Evolutionary conservation across 495 filamentous ascomycete genomes (phyloP).

Genomic region (Thozetella sp.): DNA sequence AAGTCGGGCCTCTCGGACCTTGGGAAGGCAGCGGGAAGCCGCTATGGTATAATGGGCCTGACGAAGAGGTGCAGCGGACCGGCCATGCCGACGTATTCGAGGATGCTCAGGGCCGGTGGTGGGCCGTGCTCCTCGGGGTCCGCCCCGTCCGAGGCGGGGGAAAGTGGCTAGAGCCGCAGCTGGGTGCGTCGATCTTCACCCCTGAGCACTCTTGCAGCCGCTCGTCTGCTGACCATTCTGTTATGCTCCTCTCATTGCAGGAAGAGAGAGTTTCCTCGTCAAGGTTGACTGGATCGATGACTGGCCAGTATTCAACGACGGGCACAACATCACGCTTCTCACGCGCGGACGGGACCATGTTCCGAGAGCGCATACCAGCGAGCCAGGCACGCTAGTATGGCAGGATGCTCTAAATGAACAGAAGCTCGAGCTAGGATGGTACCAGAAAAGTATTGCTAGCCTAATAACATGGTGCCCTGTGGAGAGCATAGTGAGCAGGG

Average conservation of each 20-base stretch:
- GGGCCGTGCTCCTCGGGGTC: constrained; percentile 42
- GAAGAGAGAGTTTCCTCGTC: constrained; percentile 48
- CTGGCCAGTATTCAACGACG: constrained; percentile 49
- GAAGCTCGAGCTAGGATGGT: constrained; percentile 36
- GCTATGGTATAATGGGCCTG: constrained; percentile 30
- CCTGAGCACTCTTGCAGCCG: background rate
- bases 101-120: constrained; percentile 33
- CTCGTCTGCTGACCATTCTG: background rate
- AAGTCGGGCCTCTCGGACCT: constrained; percentile 29
- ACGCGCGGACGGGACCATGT: constrained; percentile 30
- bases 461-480: too few relatives aligned
- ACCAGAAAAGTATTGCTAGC: constrained; percentile 45
- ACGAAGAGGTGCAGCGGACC: constrained; percentile 39
- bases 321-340: constrained; percentile 39
- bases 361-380: constrained; percentile 6
- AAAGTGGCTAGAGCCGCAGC: constrained; percentile 37
- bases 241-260: constrained; percentile 17
- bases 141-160: constrained; percentile 28
- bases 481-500: background rate
- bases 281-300: constrained; percentile 46
- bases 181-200: constrained; percentile 21
- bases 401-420: constrained; percentile 36
- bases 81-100: constrained; percentile 42
- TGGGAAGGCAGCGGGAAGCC: constrained; percentile 35
- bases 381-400: constrained; percentile 27